Conservation (phyloP, 2,329 filamentous ascomycete species). For the Lizonia empirigonia region DNA sequence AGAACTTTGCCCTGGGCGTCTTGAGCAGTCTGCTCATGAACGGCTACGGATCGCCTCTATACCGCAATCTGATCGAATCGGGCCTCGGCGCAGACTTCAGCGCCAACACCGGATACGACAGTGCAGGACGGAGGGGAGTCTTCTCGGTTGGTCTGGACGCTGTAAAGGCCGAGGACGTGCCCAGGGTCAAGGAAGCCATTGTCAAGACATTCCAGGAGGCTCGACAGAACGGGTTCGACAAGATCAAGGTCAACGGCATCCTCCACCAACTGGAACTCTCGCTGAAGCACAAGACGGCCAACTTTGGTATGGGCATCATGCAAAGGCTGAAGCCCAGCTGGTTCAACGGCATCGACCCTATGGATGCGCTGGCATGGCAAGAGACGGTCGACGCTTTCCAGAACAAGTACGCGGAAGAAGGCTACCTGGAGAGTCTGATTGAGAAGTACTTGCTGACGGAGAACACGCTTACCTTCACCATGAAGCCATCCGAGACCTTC, state of each 20-base stretch:
- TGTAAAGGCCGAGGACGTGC: constrained; percentile 79
- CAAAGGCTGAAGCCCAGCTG: constrained; percentile 87
- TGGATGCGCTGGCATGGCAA: constrained; percentile 90
- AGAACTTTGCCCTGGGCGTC: constrained; percentile 85
- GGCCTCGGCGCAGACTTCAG: constrained; percentile 93
- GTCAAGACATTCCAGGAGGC: constrained; percentile 73
- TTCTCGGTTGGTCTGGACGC: constrained; percentile 92
- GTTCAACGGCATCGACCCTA: constrained; percentile 95
- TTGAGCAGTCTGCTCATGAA: constrained; percentile 85
- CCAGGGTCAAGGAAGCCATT: constrained; percentile 75
- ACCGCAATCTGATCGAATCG: constrained; percentile 84
- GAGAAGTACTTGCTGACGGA: constrained; percentile 91
- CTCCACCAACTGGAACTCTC: constrained; percentile 93
- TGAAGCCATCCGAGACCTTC: constrained; percentile 82
- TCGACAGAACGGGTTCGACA: constrained; percentile 79
- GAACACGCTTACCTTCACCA: constrained; percentile 88
- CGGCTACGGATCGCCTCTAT: constrained; percentile 93
- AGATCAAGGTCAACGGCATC: constrained; percentile 89
- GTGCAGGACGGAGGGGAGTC: constrained; percentile 74
- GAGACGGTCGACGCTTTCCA: constrained; percentile 86
- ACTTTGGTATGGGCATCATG: constrained; percentile 89
- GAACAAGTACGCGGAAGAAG: constrained; percentile 71
- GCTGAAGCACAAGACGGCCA: constrained; percentile 94
- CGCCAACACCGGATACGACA: constrained; percentile 91
- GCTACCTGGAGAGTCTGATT: constrained; percentile 82